Evolutionary conservation across 805 yeast species (phyloP), one percentile per base, ranked within the genome.

Genomic region (Yarrowia sp.): DNA sequence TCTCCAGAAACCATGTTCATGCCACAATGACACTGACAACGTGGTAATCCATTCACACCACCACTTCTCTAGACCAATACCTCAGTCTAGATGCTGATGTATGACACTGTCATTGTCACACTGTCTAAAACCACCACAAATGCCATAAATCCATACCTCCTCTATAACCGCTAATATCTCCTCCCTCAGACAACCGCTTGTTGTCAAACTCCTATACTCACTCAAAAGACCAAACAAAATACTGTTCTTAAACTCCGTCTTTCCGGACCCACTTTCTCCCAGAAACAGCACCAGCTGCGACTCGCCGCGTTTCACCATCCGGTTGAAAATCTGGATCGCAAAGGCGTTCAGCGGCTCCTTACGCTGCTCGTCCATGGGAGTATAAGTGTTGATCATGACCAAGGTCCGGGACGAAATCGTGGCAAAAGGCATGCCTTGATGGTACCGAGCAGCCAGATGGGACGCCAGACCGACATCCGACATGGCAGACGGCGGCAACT

Each of bases 241-340:
- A 18, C 74, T 69, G 44, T 67, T 69, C 32, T 78, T 71, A 50
- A 75, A 76, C 66, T 74, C 78, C 15, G 79, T 68, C 65, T 78
- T 78, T 14, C 81, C 81, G 31, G 76, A 67, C 45, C 81, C 81
- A 35, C 72, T 67, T 66, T 78, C 81, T 22, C 81, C 81, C 55
- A 78, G 69, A 43, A 78, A 77, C 31, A 77, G 69, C 38, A 76
- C 73, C 71, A 60, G 72, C 68, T 61, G 57, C 13, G 57, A 39
- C 41, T 61, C 55, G 32, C 65, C 45, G 1, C 57, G 47, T 38
- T 48, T 38, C n/a, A 61, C 47, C 64, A 58, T 58, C 10, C 64
- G 64, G 51, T 58, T 58, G 51, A 18, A 58, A 15, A 58, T 44
- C 43, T 58, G 64, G 13, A 58, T 58, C 28, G 64, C 33, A 58